Evolutionary conservation across 768 basidiomycete genomes (phyloP), one percentile per base, ranked within the genome.

Genomic region (Termitomyces sp.): DNA sequence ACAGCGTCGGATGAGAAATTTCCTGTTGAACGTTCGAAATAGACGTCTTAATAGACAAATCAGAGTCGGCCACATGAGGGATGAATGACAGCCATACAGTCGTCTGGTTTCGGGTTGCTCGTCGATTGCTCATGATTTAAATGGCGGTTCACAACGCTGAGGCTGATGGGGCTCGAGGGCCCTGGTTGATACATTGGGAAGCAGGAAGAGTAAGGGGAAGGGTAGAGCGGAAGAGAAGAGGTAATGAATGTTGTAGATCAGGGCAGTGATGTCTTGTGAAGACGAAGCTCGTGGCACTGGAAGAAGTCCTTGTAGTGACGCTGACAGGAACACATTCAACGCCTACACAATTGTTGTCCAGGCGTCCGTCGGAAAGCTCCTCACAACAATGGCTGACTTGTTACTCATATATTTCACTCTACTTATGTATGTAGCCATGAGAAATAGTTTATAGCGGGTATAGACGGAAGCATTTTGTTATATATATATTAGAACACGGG

Each of bases 11-110:
- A 85, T 18, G 89, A 89, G 78, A 96, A 95, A 58, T 83, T 85
- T 44, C 80, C 75, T 1, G 90, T 89, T 54, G 87, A 87, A 62
- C 96, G 83, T 72, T 97, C 90, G 73, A 98, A 99, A 78, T 95
- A 96, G 67, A 98, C 95, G 74, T 98, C 95, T 81, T 87, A 83
- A 35, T 67, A 26, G 64, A 16, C 32, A 50, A 50, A 47, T 56
- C 32, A 62, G 57, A 36, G 56, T 9, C 20, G 52, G 58, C 57
- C 33, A 57, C 50, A 28, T 28, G 51, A 41, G 50, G 38, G n/a
- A 35, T 35, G 23, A 20, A 23, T 49, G 14, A 55, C 56, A 58
- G 58, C 60, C 74, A 57, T 68, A 79, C 77, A 81, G 67, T 81
- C 80, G 60, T 80, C 78, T 57, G 78, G 74, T 55, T 73, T 75